Percentiles rank a stretch among this genome's conserved stretches.
These are phyloP conservation scores for Abelmoschus esculentus DNA, from an alignment of 345 rosid genomes.

Conservation along the genomic window DNA sequence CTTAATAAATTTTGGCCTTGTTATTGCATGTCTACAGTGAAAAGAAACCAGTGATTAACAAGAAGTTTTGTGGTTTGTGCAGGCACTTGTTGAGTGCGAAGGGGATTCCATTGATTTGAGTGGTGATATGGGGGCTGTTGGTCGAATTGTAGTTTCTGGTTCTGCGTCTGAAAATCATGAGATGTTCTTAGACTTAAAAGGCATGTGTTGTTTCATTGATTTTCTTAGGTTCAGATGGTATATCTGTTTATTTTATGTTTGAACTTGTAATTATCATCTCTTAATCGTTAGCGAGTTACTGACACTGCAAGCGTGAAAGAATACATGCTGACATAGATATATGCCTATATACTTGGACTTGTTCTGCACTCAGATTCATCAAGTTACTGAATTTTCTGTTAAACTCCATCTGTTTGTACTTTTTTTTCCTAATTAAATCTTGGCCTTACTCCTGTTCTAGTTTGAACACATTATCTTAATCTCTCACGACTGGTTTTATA, in stretches of 20 bases:
- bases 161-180: slow-evolving; percentile 44
- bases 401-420: neutral
- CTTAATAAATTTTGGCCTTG: neutral
- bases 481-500: slow-evolving; percentile 13
- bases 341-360: neutral
- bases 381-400: neutral
- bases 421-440: neutral
- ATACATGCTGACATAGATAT: neutral
- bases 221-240: neutral
- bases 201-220: slow-evolving; percentile 26
- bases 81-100: slow-evolving; percentile 81
- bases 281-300: neutral
- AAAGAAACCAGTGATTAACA: slow-evolving; percentile 3
- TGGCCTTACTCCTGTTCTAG: neutral
- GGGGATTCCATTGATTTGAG: slow-evolving; percentile 46
- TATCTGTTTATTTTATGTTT: neutral
- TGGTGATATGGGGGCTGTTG: slow-evolving; percentile 97
- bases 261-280: neutral
- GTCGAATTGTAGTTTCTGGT: slow-evolving; percentile 67
- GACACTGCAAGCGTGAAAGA: neutral
- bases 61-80: slow-evolving; percentile 24
- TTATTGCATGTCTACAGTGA: neutral
- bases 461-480: neutral
- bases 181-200: slow-evolving; percentile 80
- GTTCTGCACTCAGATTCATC: neutral